These are phyloP conservation scores for Pythium dissotocum DNA, from an alignment of 352 stramenopile species.

Conservation along the genomic window DNA sequence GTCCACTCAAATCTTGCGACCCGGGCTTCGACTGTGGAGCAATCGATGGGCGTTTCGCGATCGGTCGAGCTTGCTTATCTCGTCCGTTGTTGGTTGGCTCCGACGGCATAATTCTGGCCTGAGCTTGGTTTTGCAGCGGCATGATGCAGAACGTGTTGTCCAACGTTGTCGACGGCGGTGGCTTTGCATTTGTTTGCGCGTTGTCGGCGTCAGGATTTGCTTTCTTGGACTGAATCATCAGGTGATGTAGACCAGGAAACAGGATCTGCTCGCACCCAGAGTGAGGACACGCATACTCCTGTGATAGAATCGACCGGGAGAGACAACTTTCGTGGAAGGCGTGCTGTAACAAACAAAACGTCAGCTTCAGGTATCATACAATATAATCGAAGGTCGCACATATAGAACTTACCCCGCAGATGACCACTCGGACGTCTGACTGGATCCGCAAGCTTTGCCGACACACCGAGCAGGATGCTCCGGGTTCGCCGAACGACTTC, in stretches of 20 bases:
- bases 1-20: not conserved
- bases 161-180: not conserved
- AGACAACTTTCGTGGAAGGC: constrained; percentile 80
- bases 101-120: not conserved
- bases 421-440: constrained; percentile 44
- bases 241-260: constrained; percentile 58
- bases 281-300: constrained; percentile 59
- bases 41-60: constrained; percentile 6
- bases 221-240: constrained; percentile 18
- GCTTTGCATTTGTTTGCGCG: not conserved
- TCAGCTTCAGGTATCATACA: too few species aligned
- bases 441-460: constrained; percentile 65
- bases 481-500: constrained; percentile 48
- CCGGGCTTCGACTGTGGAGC: not conserved
- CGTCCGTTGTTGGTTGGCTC: not conserved
- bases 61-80: not conserved
- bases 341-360: constrained; percentile 38
- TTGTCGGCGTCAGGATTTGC: not conserved
- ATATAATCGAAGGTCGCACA: not conserved
- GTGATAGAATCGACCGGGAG: constrained; percentile 61
- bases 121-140: constrained; percentile 9
- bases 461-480: constrained; percentile 50
- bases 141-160: constrained; percentile 16
- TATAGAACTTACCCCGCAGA: constrained; percentile 49
- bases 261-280: constrained; percentile 48